These are phyloP conservation scores for Ceratocystis colombiana DNA, from an alignment of 2,329 filamentous ascomycete genomes.

Conservation along the genomic window DNA sequence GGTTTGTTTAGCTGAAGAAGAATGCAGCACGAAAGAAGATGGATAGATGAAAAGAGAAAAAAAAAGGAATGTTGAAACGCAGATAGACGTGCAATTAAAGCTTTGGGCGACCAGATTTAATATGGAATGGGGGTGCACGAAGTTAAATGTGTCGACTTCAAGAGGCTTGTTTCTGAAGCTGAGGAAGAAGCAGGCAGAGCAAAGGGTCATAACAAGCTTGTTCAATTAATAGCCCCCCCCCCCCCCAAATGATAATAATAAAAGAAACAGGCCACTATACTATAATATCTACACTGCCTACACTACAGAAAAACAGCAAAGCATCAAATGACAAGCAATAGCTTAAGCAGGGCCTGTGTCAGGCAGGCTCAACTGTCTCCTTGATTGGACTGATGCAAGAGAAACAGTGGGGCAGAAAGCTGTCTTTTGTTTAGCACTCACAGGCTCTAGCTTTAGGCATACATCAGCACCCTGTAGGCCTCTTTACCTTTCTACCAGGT, in stretches of 20 bases:
- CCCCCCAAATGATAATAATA: neutral
- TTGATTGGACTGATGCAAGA: neutral
- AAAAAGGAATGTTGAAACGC: conserved; percentile 7
- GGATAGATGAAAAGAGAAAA: neutral
- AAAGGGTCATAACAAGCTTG: neutral
- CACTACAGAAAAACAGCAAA: neutral
- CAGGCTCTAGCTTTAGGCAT: neutral
- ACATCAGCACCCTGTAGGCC: neutral
- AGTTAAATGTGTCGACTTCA: conserved; percentile 8
- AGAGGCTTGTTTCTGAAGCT: neutral
- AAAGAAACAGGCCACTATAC: conserved; percentile 10
- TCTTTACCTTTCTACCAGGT: neutral
- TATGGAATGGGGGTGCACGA: neutral
- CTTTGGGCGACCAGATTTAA: conserved; percentile 1
- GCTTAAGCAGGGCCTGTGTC: neutral
- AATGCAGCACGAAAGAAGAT: conserved; percentile 7
- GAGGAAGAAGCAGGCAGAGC: neutral
- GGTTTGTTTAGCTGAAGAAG: neutral
- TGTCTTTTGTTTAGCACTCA: neutral
- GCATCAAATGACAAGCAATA: neutral
- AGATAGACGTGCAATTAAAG: conserved; percentile 5
- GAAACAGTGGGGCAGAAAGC: conserved; percentile 1
- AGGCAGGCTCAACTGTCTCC: neutral
- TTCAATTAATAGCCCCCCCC: neutral
- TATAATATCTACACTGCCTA: neutral